Evolutionary conservation across 306 rosid genomes (phyloP), one percentile per base, ranked within the genome.

Genomic region (Cyclanthera cordifolia): DNA sequence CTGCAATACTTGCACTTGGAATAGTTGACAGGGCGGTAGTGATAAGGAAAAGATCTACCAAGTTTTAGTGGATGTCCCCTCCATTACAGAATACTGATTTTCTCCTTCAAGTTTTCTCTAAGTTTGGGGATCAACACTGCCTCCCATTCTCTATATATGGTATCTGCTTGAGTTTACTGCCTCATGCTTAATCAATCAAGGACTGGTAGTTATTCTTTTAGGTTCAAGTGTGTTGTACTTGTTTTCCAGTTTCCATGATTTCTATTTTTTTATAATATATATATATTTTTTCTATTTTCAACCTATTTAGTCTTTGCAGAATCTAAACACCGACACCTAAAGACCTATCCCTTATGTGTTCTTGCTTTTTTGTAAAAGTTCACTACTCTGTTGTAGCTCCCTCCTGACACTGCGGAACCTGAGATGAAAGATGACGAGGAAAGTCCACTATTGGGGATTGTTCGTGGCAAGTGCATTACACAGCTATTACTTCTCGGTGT

Each of bases 401-500:
- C 85, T 72, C 81, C 86, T 70, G 97, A 90, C 72, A 69, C 74
- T 25, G 80, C 73, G 46, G 97, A 90, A 66, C 86, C 80, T 27
- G 90, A 85, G 66, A 76, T 78, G 77, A 86, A 79, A 79, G 81
- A 86, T 47, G 82, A 86, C 37, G 96, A 83, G 84, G 89, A 82
- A 76, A 86, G 86, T 80, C 86, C 91, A 32, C 73, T 94, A 72
- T 74, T 94, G 77, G 85, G 77, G 71, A 81, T 88, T 78, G 84
- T 91, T 76, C 78, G 99, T 80, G 96, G 90, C 58, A 90, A 90
- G 79, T 90, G 99, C 85, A 86, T 94, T 43, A 94, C 99, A 20
- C 99, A 94, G 63, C 78, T 86, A 67, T 81, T 94, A 73, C 97
- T 94, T 70, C 90, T 94, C 51, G 90, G 92, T 58, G 96, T 89